A percentile compares a stretch with the other conserved stretches of the same genome.
These are phyloP conservation scores for Luvunga scandens DNA, from an alignment of 345 rosid genomes.

Conservation along the genomic window DNA sequence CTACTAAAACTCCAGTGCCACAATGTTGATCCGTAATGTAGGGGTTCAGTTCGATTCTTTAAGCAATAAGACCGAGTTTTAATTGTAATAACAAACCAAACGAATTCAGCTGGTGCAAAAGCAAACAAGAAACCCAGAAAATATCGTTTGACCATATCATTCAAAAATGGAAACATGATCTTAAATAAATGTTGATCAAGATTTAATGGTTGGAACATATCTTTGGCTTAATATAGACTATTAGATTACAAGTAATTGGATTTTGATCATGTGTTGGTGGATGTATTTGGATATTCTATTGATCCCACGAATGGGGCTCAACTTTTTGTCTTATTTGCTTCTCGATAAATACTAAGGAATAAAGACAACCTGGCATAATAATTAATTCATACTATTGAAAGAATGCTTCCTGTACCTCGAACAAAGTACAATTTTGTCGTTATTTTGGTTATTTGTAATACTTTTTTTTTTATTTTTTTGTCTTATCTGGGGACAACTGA, in stretches of 20 bases:
- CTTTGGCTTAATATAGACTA: not conserved
- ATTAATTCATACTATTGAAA: no score
- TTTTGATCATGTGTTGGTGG: not conserved
- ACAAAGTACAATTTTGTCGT: conserved; percentile 1
- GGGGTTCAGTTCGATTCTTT: not conserved
- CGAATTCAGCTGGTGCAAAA: not conserved
- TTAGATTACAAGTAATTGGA: not conserved
- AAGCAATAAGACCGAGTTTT: not conserved
- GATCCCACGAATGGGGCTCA: conserved; percentile 9
- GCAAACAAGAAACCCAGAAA: not conserved
- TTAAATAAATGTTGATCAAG: not conserved
- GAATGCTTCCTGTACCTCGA: not conserved
- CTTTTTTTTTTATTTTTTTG: not conserved
- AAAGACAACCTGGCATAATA: not conserved
- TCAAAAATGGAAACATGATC: not conserved
- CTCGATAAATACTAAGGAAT: not conserved
- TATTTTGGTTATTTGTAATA: not conserved
- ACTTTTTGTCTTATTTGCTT: not conserved
- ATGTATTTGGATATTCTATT: not conserved
- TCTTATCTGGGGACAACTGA: not conserved
- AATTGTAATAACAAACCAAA: not conserved
- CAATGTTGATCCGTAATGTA: not conserved
- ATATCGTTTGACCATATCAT: not conserved
- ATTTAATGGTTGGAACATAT: not conserved
- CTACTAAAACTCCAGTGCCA: not conserved